Base-by-base conservation (phyloP, 805 yeast species). In the Cyberlindnera mrakii region DNA sequence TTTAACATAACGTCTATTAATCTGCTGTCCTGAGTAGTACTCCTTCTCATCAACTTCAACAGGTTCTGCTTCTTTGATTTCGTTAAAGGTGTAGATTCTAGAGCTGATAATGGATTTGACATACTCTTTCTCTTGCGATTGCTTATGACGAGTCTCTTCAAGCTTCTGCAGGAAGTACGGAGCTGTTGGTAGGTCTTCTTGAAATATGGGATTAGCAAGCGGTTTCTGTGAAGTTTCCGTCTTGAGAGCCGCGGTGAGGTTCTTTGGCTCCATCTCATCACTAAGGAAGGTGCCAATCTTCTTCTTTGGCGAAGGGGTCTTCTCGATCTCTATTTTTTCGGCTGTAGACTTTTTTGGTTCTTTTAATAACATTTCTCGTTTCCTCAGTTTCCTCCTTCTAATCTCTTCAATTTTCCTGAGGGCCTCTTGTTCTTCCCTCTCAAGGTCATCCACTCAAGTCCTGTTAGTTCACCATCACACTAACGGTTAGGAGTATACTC, bases 1-100 rank as follows among this genome's bases (percentile, higher is more conserved):
- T 0, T 70, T 59, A 2, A 82, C 53, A 51, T 78, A 82, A 37
- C 85, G 60, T 45, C 68, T 68, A 0, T 61, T 51, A 1, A 80
- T 45, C 44, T 65, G 54, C 18, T 67, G 60, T 0, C 75, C 73
- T 0, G 82, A 71, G 48, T 57, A 71, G 7, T 48, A 49, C 37
- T 79, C 85, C n/a, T 51, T 50, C 40, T 75, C 78, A 42, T 73
- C 63, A 1, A 65, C 71, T 8, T 46, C 50, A 1, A 49, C 27
- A 1, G 70, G 65, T 27, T 54, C 52, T 30, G 50, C 55, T 14
- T 55, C 58, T 9, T 48, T 44, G 3, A 51, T 57, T 0, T 52
- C 30, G 30, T 60, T 63, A 52, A 74, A 74, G 3, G 72, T 59
- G 44, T 66, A 70, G 0, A 68, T 66, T 39, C 77, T 63, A 3